These are phyloP conservation scores for Kuraishia cidri DNA, from an alignment of 805 yeast species.

Conservation along the genomic window DNA sequence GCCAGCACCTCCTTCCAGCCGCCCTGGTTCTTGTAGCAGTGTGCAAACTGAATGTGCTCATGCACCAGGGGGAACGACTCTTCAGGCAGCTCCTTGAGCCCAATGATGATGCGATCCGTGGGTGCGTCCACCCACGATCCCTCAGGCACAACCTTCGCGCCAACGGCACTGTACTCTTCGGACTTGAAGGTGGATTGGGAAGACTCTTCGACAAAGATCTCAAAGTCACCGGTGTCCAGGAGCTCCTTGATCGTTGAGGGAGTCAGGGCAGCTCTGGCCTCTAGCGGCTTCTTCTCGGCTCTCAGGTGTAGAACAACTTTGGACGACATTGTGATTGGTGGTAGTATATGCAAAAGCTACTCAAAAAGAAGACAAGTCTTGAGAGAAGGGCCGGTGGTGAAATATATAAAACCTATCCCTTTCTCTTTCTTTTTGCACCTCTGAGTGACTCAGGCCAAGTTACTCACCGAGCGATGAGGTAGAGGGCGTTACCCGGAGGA, in stretches of 20 bases:
- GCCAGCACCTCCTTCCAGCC: conserved; percentile 92
- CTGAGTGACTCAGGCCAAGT: too few species aligned
- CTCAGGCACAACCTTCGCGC: conserved; percentile 83
- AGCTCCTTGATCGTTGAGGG: conserved; percentile 84
- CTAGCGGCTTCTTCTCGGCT: conserved; percentile 95
- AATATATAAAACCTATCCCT: too few species aligned
- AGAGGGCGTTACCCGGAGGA: too few species aligned
- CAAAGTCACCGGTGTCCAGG: conserved; percentile 73
- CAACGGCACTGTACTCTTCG: conserved; percentile 70
- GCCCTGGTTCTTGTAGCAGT: conserved; percentile 94
- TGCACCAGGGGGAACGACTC: conserved; percentile 86
- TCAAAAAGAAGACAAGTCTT: too few species aligned
- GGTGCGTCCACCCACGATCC: conserved; percentile 96
- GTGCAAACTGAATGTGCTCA: conserved; percentile 98
- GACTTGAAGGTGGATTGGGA: conserved; percentile 73
- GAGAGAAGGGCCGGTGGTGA: too few species aligned
- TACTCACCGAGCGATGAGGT: too few species aligned
- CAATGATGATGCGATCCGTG: conserved; percentile 78
- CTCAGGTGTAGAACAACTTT: conserved; percentile 75
- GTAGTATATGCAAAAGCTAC: not conserved
- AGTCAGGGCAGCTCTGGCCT: conserved; percentile 94
- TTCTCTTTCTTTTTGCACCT: too few species aligned
- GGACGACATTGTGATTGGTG: conserved; percentile 2
- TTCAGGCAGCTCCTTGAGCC: conserved; percentile 94
- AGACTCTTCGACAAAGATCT: conserved; percentile 81